phyloP scores from a whole-genome alignment of 2,329 filamentous ascomycete genomes.

The Gaeumannomyces tritici region DNA sequence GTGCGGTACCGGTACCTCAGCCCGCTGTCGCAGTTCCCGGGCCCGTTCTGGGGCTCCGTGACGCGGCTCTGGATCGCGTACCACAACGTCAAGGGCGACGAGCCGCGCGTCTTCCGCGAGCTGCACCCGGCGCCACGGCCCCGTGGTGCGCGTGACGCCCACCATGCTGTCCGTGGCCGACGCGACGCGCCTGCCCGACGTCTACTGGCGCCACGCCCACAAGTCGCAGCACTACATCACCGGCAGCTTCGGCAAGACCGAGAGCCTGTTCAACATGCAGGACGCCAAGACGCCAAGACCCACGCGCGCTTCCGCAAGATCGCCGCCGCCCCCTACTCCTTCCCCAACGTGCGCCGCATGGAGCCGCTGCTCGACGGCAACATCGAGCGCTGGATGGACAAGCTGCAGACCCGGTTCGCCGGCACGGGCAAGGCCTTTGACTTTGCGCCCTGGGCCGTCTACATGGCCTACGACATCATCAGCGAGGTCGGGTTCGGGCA shows the following conservation, averaged over 20 bases:
- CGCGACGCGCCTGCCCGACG: slow-evolving; percentile 41
- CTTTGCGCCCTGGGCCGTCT: slow-evolving; percentile 45
- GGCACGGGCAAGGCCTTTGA: slow-evolving; percentile 35
- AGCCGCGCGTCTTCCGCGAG: slow-evolving; percentile 28
- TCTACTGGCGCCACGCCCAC: slow-evolving; percentile 45
- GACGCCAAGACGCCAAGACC: slow-evolving; percentile 31
- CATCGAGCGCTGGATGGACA: slow-evolving; percentile 38
- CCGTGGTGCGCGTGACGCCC: slow-evolving; percentile 41
- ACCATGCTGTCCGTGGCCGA: slow-evolving; percentile 43
- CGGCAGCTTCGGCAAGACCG: slow-evolving; percentile 44
- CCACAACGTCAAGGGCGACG: slow-evolving; percentile 36
- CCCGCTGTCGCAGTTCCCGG: slow-evolving; percentile 40
- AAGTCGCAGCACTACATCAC: slow-evolving; percentile 51
- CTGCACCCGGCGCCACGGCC: slow-evolving; percentile 31
- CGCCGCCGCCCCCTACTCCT: slow-evolving; percentile 43
- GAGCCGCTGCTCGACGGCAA: slow-evolving; percentile 43
- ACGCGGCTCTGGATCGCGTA: slow-evolving; percentile 45
- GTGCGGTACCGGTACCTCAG: slow-evolving; percentile 42
- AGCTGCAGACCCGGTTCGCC: slow-evolving; percentile 35
- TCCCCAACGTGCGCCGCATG: slow-evolving; percentile 48
- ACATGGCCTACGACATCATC: slow-evolving; percentile 49
- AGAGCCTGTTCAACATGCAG: slow-evolving; percentile 49
- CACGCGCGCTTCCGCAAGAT: slow-evolving; percentile 45
- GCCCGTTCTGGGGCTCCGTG: slow-evolving; percentile 40
- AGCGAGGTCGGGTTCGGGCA: slow-evolving; percentile 45